phyloP scores from a whole-genome alignment of 176 grass and related monocot genomes.

The Oryza punctata region DNA sequence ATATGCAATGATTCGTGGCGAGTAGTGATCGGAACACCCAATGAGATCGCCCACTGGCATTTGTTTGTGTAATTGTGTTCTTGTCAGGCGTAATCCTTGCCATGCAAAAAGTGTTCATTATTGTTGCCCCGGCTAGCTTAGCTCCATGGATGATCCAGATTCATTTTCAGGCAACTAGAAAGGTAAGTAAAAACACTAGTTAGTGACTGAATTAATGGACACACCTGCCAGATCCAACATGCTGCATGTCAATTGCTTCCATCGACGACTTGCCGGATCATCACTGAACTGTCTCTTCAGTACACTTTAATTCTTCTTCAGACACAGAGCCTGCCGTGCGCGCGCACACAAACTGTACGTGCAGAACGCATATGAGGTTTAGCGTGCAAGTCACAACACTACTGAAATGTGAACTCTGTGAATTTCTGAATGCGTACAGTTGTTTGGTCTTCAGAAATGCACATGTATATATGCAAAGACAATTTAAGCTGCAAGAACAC shows the following conservation, averaged over 20 bases:
- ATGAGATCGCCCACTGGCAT: conserved; percentile 29
- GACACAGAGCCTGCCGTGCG: neutral
- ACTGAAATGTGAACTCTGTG: too few species aligned
- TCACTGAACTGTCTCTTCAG: neutral
- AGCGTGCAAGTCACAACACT: conserved; percentile 35
- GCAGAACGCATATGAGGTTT: neutral
- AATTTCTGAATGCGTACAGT: neutral
- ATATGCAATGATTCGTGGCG: conserved; percentile 30
- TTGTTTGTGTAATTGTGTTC: neutral
- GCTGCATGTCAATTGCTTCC: neutral
- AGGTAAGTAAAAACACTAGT: neutral
- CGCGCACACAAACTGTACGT: neutral
- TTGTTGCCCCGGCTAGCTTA: neutral
- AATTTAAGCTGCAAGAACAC: too few species aligned
- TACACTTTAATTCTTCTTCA: neutral
- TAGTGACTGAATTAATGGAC: neutral
- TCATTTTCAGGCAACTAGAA: neutral
- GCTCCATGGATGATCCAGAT: conserved; percentile 26
- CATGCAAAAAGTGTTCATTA: conserved; percentile 34
- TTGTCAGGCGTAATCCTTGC: conserved; percentile 13
- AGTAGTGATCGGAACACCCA: conserved; percentile 3
- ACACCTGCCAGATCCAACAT: conserved; percentile 8
- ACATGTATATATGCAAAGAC: too few species aligned
- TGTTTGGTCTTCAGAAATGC: neutral
- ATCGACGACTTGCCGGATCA: neutral